phyloP scores from a whole-genome alignment of 352 stramenopile species.

The Globisporangium lucens region DNA sequence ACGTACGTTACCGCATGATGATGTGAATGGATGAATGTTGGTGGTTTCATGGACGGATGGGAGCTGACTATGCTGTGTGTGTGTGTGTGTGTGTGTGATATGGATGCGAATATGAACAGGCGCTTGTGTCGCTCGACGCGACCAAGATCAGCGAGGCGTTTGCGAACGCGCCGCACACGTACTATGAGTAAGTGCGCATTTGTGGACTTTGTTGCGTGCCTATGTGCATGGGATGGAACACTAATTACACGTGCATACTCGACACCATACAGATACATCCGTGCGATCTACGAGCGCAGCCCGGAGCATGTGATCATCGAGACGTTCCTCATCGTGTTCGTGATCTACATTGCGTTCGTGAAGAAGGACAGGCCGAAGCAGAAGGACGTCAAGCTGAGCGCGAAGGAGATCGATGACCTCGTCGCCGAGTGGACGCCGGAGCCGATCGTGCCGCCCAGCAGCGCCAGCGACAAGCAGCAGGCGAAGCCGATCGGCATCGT shows the following conservation, averaged over 20 bases:
- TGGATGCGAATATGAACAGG: slow-evolving; percentile 23
- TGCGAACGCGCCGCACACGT: slow-evolving; percentile 57
- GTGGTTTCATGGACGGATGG: background rate
- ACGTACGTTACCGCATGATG: slow-evolving; percentile 29
- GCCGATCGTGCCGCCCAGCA: slow-evolving; percentile 66
- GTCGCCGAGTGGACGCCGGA: slow-evolving; percentile 88
- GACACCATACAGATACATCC: slow-evolving; percentile 49
- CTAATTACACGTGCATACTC: background rate
- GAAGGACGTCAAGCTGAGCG: slow-evolving; percentile 64
- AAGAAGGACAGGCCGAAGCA: slow-evolving; percentile 73
- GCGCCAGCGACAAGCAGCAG: slow-evolving; percentile 2
- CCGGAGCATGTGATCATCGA: slow-evolving; percentile 97
- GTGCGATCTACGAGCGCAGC: slow-evolving; percentile 74
- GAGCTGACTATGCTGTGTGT: no score
- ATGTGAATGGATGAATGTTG: background rate
- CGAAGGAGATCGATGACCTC: slow-evolving; percentile 90
- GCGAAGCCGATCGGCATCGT: slow-evolving; percentile 69
- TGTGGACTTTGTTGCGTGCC: background rate
- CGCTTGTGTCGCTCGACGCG: slow-evolving; percentile 56
- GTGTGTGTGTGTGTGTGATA: background rate
- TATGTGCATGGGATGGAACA: background rate
- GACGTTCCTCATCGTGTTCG: slow-evolving; percentile 95
- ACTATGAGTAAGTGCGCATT: slow-evolving; percentile 56
- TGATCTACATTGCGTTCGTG: slow-evolving; percentile 93
- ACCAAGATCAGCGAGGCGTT: slow-evolving; percentile 61